Percentiles rank a stretch among this genome's conserved stretches.
Evolutionary conservation across 2,329 filamentous ascomycete species (phyloP).

Genomic region (Fusarium sp.): DNA sequence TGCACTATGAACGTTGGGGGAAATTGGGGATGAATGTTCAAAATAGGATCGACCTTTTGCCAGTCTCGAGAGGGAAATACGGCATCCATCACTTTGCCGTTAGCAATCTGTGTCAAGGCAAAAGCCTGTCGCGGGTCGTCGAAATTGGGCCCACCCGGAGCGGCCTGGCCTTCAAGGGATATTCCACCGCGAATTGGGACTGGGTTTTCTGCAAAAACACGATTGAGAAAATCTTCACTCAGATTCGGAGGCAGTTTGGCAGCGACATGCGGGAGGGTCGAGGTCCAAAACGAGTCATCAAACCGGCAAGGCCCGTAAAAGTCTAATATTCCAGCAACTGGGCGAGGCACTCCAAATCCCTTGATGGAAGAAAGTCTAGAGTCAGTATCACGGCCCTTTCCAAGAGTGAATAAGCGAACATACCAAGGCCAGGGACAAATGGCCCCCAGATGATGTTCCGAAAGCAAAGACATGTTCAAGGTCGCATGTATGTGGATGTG

Average conservation of each 20-base stretch:
- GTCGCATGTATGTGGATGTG: not conserved
- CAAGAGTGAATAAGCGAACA: not conserved
- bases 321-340: conserved; percentile 7
- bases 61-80: conserved; percentile 1
- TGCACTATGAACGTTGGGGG: conserved; percentile 1
- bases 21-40: not conserved
- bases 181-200: conserved; percentile 1
- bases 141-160: conserved; percentile 1
- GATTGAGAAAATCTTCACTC: not conserved
- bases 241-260: not conserved
- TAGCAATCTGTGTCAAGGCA: conserved; percentile 1
- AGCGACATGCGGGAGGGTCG: not conserved
- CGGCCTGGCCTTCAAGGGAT: conserved; percentile 4
- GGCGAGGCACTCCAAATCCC: conserved; percentile 3
- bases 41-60: conserved; percentile 2
- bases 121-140: conserved; percentile 2
- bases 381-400: not conserved
- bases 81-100: not conserved
- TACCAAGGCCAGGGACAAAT: not conserved
- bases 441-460: conserved; percentile 11
- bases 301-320: conserved; percentile 6
- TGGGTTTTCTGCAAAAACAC: not conserved
- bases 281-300: not conserved
- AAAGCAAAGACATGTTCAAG: conserved; percentile 16
- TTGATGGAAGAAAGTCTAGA: not conserved